These are phyloP conservation scores for Pedinophyceae sp. DNA, from an alignment of 139 green algal genomes.

Conservation along the genomic window DNA sequence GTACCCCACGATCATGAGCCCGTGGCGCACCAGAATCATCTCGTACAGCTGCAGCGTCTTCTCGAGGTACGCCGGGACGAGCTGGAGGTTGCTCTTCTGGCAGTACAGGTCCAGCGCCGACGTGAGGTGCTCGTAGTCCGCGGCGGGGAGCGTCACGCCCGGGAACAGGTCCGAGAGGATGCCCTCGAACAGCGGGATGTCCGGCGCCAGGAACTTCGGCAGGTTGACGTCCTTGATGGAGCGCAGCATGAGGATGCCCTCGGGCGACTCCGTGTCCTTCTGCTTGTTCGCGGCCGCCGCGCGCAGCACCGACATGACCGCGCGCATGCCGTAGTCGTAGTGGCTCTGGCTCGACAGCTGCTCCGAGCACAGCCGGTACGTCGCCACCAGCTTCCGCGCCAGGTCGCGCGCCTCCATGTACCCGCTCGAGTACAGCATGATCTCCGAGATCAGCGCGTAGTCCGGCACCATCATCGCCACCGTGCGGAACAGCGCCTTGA, in stretches of 20 bases:
- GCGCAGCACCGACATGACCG: conserved; percentile 59
- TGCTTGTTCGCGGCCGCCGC: conserved; percentile 53
- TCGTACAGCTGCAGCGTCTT: conserved; percentile 69
- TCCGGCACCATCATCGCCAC: conserved; percentile 75
- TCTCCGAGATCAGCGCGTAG: conserved; percentile 64
- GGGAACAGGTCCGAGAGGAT: conserved; percentile 64
- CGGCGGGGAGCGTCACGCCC: conserved; percentile 35
- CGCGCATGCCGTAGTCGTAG: conserved; percentile 70
- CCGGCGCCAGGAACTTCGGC: conserved; percentile 66
- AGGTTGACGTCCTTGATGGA: conserved; percentile 61
- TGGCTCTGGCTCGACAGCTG: conserved; percentile 64
- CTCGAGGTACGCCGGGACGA: conserved; percentile 46
- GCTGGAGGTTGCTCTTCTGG: conserved; percentile 27
- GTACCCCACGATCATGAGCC: conserved; percentile 64
- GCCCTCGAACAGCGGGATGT: conserved; percentile 60
- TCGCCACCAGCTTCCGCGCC: conserved; percentile 65
- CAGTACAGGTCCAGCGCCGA: conserved; percentile 19
- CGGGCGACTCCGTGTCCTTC: conserved; percentile 16
- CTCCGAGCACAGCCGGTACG: conserved; percentile 64
- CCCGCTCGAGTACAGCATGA: conserved; percentile 54
- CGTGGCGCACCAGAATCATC: conserved; percentile 67
- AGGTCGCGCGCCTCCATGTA: conserved; percentile 43
- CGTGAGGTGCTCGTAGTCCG: conserved; percentile 36
- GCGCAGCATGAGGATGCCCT: conserved; percentile 55
- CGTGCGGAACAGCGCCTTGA: conserved; percentile 49